A percentile compares a stretch with the other conserved stretches of the same genome.
Evolutionary conservation across 208 protist species (phyloP).

Genomic region (Leishmania mexicana): DNA sequence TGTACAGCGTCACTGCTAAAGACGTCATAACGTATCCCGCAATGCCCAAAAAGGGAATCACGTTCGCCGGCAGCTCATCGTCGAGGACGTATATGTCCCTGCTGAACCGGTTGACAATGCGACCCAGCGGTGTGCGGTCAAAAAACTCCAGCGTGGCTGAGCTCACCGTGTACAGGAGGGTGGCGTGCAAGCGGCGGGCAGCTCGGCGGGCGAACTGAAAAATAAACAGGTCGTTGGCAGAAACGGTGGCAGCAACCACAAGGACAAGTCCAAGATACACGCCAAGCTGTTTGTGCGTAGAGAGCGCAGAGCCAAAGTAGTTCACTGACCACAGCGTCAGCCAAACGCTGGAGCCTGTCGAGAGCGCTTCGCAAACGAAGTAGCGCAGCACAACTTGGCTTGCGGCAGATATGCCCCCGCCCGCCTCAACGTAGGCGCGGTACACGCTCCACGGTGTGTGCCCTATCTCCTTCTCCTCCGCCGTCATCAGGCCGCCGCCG

Average conservation of each 20-base stretch:
- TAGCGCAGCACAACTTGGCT: conserved; percentile 32
- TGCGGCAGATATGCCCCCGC: conserved; percentile 35
- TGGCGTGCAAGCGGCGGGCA: conserved; percentile 47
- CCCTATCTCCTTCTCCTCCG: conserved; percentile 72
- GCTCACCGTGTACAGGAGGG: conserved; percentile 46
- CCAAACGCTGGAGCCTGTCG: conserved; percentile 38
- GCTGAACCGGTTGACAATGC: conserved; percentile 83
- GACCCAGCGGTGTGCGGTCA: conserved; percentile 53
- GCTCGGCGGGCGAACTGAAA: conserved; percentile 41
- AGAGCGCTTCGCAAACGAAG: conserved; percentile 29
- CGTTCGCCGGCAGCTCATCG: conserved; percentile 58
- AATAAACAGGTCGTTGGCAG: conserved; percentile 12
- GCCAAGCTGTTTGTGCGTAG: conserved; percentile 20
- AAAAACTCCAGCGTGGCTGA: conserved; percentile 62
- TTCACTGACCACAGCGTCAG: conserved; percentile 65
- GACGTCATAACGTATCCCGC: conserved; percentile 20
- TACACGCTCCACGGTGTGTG: conserved; percentile 56
- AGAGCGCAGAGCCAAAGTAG: conserved; percentile 28
- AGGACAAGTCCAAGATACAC: conserved; percentile 24
- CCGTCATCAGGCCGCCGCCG: conserved; percentile 38
- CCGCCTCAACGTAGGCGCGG: conserved; percentile 39
- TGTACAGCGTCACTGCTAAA: conserved; percentile 21
- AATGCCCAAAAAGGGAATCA: conserved; percentile 36
- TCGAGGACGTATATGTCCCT: conserved; percentile 81
- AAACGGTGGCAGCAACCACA: conserved; percentile 1